phyloP scores from a whole-genome alignment of 768 basidiomycete species.

The Hygrophorus russula region DNA sequence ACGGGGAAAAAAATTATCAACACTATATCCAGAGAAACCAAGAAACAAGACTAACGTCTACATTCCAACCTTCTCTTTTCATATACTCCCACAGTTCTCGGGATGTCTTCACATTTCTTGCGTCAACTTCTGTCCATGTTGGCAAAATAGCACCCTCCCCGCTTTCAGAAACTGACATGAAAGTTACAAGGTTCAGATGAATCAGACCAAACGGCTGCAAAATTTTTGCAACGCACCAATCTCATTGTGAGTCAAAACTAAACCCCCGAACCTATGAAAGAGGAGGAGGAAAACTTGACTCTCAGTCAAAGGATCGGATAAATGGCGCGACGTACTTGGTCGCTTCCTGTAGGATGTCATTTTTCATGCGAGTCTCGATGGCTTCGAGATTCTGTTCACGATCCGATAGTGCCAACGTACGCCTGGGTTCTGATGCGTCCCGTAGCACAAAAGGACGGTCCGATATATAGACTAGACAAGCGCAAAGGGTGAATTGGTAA shows the following conservation, averaged over 20 bases:
- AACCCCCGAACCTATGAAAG: conserved; percentile 63
- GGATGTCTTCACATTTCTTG: conserved; percentile 72
- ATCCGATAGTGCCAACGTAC: conserved; percentile 73
- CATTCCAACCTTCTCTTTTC: conserved; percentile 77
- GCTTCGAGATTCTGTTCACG: conserved; percentile 93
- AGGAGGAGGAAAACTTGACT: background rate
- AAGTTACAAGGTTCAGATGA: background rate
- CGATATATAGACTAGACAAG: conserved; percentile 62
- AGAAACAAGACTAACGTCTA: conserved; percentile 49
- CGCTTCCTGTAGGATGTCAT: conserved; percentile 84
- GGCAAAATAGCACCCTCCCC: conserved; percentile 79
- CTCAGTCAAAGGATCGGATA: background rate
- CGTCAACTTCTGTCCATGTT: conserved; percentile 90
- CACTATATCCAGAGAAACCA: background rate
- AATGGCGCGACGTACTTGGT: conserved; percentile 34
- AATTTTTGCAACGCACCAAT: conserved; percentile 38
- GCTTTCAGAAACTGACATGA: conserved; percentile 34
- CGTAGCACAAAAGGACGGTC: conserved; percentile 89
- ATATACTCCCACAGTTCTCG: conserved; percentile 78
- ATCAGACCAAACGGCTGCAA: background rate
- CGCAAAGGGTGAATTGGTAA: background rate
- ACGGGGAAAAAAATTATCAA: conserved; percentile 8
- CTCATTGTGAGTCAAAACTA: conserved; percentile 92
- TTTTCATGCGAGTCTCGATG: conserved; percentile 80
- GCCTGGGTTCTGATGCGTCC: conserved; percentile 75